A percentile compares a stretch with the other conserved stretches of the same genome.
These are phyloP conservation scores for Bacterosira constricta DNA, from an alignment of 108 stramenopile genomes.

Conservation along the genomic window DNA sequence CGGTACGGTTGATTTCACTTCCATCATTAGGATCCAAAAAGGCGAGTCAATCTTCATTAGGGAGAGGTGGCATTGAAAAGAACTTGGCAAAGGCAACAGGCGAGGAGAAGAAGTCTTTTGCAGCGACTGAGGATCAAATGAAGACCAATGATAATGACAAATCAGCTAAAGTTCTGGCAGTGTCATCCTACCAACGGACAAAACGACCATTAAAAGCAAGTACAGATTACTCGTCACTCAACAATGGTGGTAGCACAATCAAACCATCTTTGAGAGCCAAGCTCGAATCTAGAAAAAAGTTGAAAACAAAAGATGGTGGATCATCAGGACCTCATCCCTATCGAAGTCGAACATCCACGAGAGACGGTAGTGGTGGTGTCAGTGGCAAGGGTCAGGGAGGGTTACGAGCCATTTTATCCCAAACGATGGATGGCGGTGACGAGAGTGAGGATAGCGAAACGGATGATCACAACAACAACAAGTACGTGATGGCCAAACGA, in stretches of 20 bases:
- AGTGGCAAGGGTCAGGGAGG: conserved; percentile 2
- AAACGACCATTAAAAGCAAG: not conserved
- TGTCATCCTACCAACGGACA: not conserved
- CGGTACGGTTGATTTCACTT: conserved; percentile 5
- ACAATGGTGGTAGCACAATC: not conserved
- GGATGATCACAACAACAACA: not conserved
- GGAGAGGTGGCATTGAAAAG: not conserved
- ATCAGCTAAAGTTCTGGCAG: not conserved
- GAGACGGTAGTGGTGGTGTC: not conserved
- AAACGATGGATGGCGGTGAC: conserved; percentile 19
- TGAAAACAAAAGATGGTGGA: conserved; percentile 16
- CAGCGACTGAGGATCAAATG: not conserved
- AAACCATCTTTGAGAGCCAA: conserved; percentile 12
- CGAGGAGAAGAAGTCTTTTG: not conserved
- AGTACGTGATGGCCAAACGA: not conserved
- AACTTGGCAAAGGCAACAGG: not conserved
- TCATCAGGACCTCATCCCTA: not conserved
- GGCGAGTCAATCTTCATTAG: not conserved
- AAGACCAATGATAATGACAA: no score
- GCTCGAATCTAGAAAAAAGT: conserved; percentile 23
- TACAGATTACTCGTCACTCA: not conserved
- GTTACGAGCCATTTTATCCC: conserved; percentile 39
- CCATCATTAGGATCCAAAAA: conserved; percentile 6
- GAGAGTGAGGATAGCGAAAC: conserved; percentile 4
- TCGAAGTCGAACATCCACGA: conserved; percentile 6